Evolutionary conservation across 1,284 basidiomycete genomes (phyloP).

Genomic region (Leccinum angustisporum): DNA sequence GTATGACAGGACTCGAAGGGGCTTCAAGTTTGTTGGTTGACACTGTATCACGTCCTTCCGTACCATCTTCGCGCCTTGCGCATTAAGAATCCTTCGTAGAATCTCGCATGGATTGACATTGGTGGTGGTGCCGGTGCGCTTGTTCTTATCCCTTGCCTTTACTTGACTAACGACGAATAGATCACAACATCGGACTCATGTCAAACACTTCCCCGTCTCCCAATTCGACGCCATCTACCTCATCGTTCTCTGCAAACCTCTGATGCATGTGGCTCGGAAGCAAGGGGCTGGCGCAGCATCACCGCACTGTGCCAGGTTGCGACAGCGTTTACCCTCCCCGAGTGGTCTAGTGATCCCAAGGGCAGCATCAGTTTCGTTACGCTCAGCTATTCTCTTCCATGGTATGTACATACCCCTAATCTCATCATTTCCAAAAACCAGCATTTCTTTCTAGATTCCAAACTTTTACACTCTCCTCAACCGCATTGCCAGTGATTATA

Average conservation of each 20-base stretch:
- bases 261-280: conserved; percentile 70
- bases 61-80: conserved; percentile 59
- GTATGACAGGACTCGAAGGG: conserved; percentile 64
- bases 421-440: background rate
- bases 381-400: conserved; percentile 72
- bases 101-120: conserved; percentile 79
- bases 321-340: conserved; percentile 65
- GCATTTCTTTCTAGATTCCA: conserved; percentile 50
- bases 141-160: background rate
- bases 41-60: conserved; percentile 69
- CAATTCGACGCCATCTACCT: conserved; percentile 75
- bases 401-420: conserved; percentile 38
- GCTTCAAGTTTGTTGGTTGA: conserved; percentile 39
- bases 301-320: conserved; percentile 79
- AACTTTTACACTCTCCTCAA: conserved; percentile 72
- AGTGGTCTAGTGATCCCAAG: conserved; percentile 54
- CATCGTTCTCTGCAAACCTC: conserved; percentile 74
- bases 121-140: conserved; percentile 73
- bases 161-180: conserved; percentile 30
- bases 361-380: conserved; percentile 64
- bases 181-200: conserved; percentile 85
- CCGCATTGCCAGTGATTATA: conserved; percentile 55
- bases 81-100: conserved; percentile 41
- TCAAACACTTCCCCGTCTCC: conserved; percentile 63
- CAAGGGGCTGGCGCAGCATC: conserved; percentile 75